A percentile compares a stretch with the other conserved stretches of the same genome.
phyloP scores from a whole-genome alignment of 371 early-diverging fungal species.

The Haplosporangium sp. region DNA sequence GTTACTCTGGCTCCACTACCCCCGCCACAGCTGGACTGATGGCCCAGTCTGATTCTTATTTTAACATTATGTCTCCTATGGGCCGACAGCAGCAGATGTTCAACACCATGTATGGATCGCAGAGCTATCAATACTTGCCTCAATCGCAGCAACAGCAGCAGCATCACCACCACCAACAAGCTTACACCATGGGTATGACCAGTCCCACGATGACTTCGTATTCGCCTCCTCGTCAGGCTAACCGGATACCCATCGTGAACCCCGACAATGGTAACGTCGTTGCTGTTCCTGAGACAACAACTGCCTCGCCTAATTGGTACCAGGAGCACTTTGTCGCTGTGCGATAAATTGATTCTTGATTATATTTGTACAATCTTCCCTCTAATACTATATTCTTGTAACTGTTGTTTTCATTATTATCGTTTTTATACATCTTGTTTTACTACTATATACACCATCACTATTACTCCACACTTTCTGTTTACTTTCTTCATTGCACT shows the following conservation, averaged over 20 bases:
- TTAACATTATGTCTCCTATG: conserved; percentile 29
- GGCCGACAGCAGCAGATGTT: conserved; percentile 35
- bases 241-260: conserved; percentile 51
- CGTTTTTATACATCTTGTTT: conserved; percentile 5
- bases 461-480: not conserved
- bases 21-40: conserved; percentile 41
- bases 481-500: not conserved
- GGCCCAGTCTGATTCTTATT: conserved; percentile 41
- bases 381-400: too few relatives aligned
- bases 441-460: not conserved
- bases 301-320: conserved; percentile 41
- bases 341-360: conserved; percentile 31
- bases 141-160: conserved; percentile 25
- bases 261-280: conserved; percentile 48
- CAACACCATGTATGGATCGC: conserved; percentile 38
- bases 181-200: conserved; percentile 40
- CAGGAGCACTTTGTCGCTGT: conserved; percentile 55
- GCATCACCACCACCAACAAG: conserved; percentile 24
- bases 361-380: conserved; percentile 2
- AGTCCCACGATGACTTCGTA: conserved; percentile 38
- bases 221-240: conserved; percentile 44
- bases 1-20: conserved; percentile 34
- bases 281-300: conserved; percentile 33
- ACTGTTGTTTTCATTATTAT: conserved; percentile 1
- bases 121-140: conserved; percentile 25